Evolutionary conservation across 306 rosid species (phyloP), one percentile per base, ranked within the genome.

Genomic region (Corylus heterophylla): DNA sequence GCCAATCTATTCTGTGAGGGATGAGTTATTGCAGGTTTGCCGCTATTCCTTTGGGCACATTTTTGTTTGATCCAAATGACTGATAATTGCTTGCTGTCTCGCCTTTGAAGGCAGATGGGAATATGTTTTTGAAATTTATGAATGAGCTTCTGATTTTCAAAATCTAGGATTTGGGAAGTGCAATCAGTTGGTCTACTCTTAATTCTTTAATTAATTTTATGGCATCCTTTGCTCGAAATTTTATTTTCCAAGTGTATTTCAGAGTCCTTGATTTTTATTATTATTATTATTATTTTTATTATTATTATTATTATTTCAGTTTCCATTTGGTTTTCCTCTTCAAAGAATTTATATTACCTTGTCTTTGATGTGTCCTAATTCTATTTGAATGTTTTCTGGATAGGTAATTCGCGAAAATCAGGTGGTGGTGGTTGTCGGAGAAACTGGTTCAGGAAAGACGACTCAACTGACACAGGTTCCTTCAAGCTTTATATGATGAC

Each of bases 391-490:
- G 12, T 81, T 55, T 69, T 54, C 80, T 82, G 50, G 79, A 68
- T 85, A 95, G 98, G 96, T 91, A 67, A 78, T 95, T 69, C 98
- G 97, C 18, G 98, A 95, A 83, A 95, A 95, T 81, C 98, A 95
- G 83, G 92, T 95, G 78, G 86, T 95, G 35, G 91, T 95, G 71
- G 98, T 95, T 29, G 98, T 95, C 48, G 98, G 98, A 87, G 98
- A 95, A 88, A 95, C 98, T 50, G 98, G 98, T 84, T 95, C 98
- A 10, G 98, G 98, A 85, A 95, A 95, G 91, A 95, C 98, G 52
- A 95, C 98, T 2, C 98, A 95, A 78, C 77, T 95, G 74, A 95
- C 98, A 52, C 98, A 95, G 98, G 98, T 95, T 79, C 52, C 7
- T 78, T 50, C 74, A 59, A 14, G 74, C 56, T 66, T 75, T 69